Percentiles rank a stretch among this genome's conserved stretches.
These are phyloP conservation scores for Phyllachora maydis DNA, from an alignment of 2,329 filamentous ascomycete species.

Conservation along the genomic window DNA sequence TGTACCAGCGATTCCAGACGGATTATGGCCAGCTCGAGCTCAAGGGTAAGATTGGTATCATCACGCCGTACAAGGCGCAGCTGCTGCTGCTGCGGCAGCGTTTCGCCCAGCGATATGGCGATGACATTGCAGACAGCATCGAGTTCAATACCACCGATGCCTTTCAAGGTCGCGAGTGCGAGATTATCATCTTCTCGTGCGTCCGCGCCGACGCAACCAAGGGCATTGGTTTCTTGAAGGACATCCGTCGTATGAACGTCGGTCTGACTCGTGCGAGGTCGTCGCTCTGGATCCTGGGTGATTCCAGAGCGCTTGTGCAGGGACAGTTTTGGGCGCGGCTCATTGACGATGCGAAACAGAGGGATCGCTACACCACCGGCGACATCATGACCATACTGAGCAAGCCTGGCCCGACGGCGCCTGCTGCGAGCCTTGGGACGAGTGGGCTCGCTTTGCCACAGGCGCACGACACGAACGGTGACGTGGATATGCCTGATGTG, in stretches of 20 bases:
- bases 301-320: slow-evolving; percentile 67
- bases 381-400: slow-evolving; percentile 28
- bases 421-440: slow-evolving; percentile 6
- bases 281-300: slow-evolving; percentile 88
- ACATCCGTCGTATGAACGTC: slow-evolving; percentile 98
- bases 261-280: slow-evolving; percentile 92
- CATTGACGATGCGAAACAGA: slow-evolving; percentile 57
- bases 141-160: slow-evolving; percentile 99
- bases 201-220: slow-evolving; percentile 80
- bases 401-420: slow-evolving; percentile 16
- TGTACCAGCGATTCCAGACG: slow-evolving; percentile 59
- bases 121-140: slow-evolving; percentile 53
- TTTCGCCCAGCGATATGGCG: slow-evolving; percentile 55
- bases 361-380: slow-evolving; percentile 58
- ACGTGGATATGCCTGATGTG: slow-evolving; percentile 9
- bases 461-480: no score
- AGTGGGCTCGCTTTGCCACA: background rate
- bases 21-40: slow-evolving; percentile 55
- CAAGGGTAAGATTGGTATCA: slow-evolving; percentile 77
- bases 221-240: slow-evolving; percentile 96
- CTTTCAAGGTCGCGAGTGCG: slow-evolving; percentile 90
- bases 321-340: slow-evolving; percentile 83
- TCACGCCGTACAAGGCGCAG: slow-evolving; percentile 95
- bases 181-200: slow-evolving; percentile 98
- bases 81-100: slow-evolving; percentile 57